Conservation (phyloP, 805 yeast species). For the Candida ponderosae region DNA sequence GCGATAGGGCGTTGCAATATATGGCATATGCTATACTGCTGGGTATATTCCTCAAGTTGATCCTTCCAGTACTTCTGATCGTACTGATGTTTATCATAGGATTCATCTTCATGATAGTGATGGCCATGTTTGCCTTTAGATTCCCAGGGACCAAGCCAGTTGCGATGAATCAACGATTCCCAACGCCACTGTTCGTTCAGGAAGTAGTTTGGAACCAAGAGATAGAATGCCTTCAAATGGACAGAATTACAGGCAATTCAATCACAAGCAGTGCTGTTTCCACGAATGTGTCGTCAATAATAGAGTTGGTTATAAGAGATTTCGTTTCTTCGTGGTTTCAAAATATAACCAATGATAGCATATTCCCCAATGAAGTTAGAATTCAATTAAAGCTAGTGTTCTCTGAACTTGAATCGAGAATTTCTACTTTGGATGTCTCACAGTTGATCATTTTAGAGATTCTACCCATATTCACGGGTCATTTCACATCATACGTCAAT, state of each 20-base stretch:
- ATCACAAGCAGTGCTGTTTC: conserved; percentile 17
- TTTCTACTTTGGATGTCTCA: conserved; percentile 42
- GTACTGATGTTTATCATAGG: conserved; percentile 9
- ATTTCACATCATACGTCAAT: conserved; percentile 41
- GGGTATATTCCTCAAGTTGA: conserved; percentile 4
- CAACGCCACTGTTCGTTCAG: conserved; percentile 19
- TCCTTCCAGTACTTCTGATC: conserved; percentile 7
- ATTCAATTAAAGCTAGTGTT: conserved; percentile 35
- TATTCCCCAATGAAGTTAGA: conserved; percentile 34
- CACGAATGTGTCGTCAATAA: conserved; percentile 35
- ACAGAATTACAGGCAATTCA: conserved; percentile 4
- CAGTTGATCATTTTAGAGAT: conserved; percentile 48
- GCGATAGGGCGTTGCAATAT: not conserved
- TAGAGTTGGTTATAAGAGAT: conserved; percentile 39
- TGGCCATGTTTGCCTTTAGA: not conserved
- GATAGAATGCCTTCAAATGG: conserved; percentile 6
- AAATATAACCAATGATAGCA: conserved; percentile 30
- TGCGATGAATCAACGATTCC: conserved; percentile 5
- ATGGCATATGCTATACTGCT: not conserved
- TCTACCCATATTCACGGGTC: conserved; percentile 61
- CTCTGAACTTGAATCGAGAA: conserved; percentile 31
- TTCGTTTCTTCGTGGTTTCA: conserved; percentile 53
- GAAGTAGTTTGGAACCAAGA: conserved; percentile 23
- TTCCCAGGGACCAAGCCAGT: not conserved
- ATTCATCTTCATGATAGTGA: not conserved